Evolutionary conservation across 2,329 filamentous ascomycete species (phyloP).

Genomic region (Botrytis galanthina): DNA sequence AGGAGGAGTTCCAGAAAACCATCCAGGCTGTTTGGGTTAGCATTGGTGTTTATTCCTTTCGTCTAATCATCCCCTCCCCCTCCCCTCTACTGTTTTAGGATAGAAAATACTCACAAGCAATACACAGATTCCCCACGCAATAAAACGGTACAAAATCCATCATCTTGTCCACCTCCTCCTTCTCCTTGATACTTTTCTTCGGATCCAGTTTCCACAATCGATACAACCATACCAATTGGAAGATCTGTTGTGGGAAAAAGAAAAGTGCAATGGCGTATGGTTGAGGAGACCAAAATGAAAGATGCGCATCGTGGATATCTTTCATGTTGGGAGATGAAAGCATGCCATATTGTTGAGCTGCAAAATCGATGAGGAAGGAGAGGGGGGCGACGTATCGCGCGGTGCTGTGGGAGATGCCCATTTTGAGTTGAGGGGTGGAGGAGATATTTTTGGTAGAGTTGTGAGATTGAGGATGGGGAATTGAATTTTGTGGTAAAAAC

Average conservation of each 20-base stretch:
- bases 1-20: slow-evolving; percentile 58
- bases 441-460: not conserved
- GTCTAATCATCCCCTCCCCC: not conserved
- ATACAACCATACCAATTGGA: slow-evolving; percentile 58
- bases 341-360: slow-evolving; percentile 58
- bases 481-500: not conserved
- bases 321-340: slow-evolving; percentile 57
- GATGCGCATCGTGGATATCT: slow-evolving; percentile 55
- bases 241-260: slow-evolving; percentile 60
- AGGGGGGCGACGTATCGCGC: slow-evolving; percentile 53
- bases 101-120: slow-evolving; percentile 47
- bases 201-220: slow-evolving; percentile 50
- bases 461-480: not conserved
- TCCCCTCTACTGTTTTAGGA: not conserved
- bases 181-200: slow-evolving; percentile 40
- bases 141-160: slow-evolving; percentile 56
- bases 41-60: not conserved
- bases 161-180: slow-evolving; percentile 48
- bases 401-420: slow-evolving; percentile 54
- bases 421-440: slow-evolving; percentile 34
- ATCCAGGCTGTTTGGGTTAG: slow-evolving; percentile 48
- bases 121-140: slow-evolving; percentile 55
- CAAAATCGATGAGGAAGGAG: slow-evolving; percentile 56
- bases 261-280: slow-evolving; percentile 58
- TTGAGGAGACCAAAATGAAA: slow-evolving; percentile 58